Evolutionary conservation across 495 filamentous ascomycete genomes (phyloP), one percentile per base, ranked within the genome.

Genomic region (Penicillium verhagenii): DNA sequence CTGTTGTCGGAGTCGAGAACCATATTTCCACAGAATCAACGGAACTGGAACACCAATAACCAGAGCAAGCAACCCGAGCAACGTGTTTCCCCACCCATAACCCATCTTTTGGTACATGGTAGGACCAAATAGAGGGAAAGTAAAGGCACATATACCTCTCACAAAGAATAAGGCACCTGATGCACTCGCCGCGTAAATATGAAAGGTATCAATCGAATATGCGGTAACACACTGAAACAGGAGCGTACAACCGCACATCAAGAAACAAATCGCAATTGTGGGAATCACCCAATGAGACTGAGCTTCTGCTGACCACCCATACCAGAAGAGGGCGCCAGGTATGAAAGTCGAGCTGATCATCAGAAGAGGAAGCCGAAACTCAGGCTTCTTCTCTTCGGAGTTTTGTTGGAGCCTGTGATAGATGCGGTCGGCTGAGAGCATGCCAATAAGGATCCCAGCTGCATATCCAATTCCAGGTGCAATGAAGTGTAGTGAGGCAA

Each of bases 201-300:
- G 69, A 56, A 81, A 86, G 18, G 74, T 75, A 54, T 87, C 84
- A 18, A 86, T 78, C 26, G 83, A 64, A 49, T 87, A 87, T 0
- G 80, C 82, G 50, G 76, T 76, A 50, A 83, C 75, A n/a, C 76
- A 74, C 25, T 82, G 70, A 35, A 79, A 82, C 5, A 79, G 65
- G 1, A 75, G 71, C 51, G 85, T 79, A 54, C 79, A 69, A 5
- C 80, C 81, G 43, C 80, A 72, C 13, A 76, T 71, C 21, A 81
- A 77, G 2, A 80, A 72, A 4, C 74, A 18, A 78, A 68, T 4
- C 70, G 80, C 13, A 31, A 86, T 60, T 18, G 83, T 74, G 0
- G 82, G 78, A 14, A 80, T 76, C 23, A 85, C 80, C 84, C 84
- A 88, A 45, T 64, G 65, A 5, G 52, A 33, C 8, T 48, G 23